These are phyloP conservation scores for Xylaria multiplex DNA, from an alignment of 2,329 filamentous ascomycete genomes.

Conservation along the genomic window DNA sequence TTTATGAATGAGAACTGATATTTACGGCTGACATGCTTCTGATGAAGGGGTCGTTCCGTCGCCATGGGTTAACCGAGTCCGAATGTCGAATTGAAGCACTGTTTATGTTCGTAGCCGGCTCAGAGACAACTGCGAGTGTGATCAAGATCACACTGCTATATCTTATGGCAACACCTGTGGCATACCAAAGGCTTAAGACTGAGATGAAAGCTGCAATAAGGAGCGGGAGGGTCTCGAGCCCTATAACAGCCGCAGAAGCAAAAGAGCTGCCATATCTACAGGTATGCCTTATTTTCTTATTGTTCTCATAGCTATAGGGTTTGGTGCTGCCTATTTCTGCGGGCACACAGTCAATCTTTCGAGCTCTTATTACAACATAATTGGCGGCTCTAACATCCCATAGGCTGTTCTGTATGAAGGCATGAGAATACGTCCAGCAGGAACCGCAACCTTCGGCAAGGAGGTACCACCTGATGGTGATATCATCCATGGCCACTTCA, in stretches of 20 bases:
- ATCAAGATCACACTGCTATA: slow-evolving; percentile 60
- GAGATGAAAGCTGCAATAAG: slow-evolving; percentile 55
- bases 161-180: slow-evolving; percentile 57
- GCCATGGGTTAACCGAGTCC: slow-evolving; percentile 45
- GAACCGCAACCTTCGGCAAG: slow-evolving; percentile 44
- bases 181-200: slow-evolving; percentile 55
- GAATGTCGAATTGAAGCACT: slow-evolving; percentile 48
- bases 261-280: slow-evolving; percentile 48
- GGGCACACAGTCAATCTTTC: not conserved
- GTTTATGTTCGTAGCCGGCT: slow-evolving; percentile 50
- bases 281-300: slow-evolving; percentile 8
- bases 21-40: not conserved
- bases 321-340: not conserved
- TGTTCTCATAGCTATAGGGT: too few species aligned
- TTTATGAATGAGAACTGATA: not conserved
- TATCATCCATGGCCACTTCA: slow-evolving; percentile 47
- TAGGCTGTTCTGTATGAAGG: slow-evolving; percentile 53
- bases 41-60: slow-evolving; percentile 47
- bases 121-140: slow-evolving; percentile 62
- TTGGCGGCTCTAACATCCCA: slow-evolving; percentile 1
- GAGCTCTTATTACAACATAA: not conserved
- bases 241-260: slow-evolving; percentile 47
- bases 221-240: slow-evolving; percentile 48
- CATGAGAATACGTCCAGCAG: slow-evolving; percentile 51
- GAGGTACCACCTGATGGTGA: slow-evolving; percentile 47